Evolutionary conservation across 768 basidiomycete genomes (phyloP), one percentile per base, ranked within the genome.

Genomic region (Pilatotrama ljubarskyi): DNA sequence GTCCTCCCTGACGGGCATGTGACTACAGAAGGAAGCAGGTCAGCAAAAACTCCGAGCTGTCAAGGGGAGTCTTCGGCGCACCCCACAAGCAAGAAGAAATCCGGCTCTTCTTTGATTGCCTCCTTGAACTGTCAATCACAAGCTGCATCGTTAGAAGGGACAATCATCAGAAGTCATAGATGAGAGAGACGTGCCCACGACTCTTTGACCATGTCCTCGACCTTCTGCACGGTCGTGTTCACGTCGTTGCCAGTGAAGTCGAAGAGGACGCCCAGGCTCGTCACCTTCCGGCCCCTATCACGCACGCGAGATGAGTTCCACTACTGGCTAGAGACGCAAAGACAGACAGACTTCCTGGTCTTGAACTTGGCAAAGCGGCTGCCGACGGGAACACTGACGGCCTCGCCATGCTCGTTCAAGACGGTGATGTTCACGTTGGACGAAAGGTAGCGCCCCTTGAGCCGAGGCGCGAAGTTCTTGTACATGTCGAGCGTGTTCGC

Each of bases 371-470:
- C 74, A 66, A 79, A 91, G 15, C 85, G 84, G 44, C 78, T 74
- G 20, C 84, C 82, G 40, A 82, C 70, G 0, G 82, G 80, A 1
- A 80, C 73, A 48, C 72, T 79, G 59, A 73, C 69, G 1, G 58
- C 24, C 8, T 74, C 59, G 15, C 75, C 77, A 14, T 71, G 55
- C 40, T 74, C 66, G 65, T 82, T 79, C 15, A 78, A 62, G 10
- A 89, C 68, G 2, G 92, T 93, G 69, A 96, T 91, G 74, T 95
- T 91, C 55, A 84, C 90, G 66, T 96, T 96, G 2, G 87, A 91
- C 1, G 91, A 85, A 47, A 97, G 75, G 71, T 93, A 95, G 44
- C 86, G 80, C 6, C 89, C 91, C 8, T 82, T 77, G 72, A 86
- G 80, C 46, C 83, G 74, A 2, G 84, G 86, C 3, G 76, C 84